phyloP scores from a whole-genome alignment of 148 eudicot species.

The Heliamphora exappendiculata region DNA sequence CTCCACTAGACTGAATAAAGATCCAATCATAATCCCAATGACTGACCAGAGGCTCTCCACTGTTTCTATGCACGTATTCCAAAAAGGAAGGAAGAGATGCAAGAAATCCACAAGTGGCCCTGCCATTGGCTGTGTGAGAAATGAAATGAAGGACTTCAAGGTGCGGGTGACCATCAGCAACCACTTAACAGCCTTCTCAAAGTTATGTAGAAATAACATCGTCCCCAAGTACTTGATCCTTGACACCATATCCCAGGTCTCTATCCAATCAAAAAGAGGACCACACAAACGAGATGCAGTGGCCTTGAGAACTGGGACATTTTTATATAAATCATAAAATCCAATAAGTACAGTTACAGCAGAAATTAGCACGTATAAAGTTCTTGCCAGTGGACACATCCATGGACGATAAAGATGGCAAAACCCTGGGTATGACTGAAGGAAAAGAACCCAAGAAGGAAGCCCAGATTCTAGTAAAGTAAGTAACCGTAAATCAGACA shows the following conservation, averaged over 20 bases:
- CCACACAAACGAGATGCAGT: slow-evolving; percentile 88
- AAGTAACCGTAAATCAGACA: slow-evolving; percentile 69
- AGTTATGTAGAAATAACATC: slow-evolving; percentile 85
- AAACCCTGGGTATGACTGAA: slow-evolving; percentile 90
- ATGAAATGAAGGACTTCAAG: slow-evolving; percentile 52
- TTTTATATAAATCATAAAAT: slow-evolving; percentile 91
- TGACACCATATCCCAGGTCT: slow-evolving; percentile 93
- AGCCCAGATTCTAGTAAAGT: slow-evolving; percentile 92
- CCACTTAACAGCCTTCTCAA: slow-evolving; percentile 85
- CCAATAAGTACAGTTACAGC: slow-evolving; percentile 83
- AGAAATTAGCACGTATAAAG: slow-evolving; percentile 63
- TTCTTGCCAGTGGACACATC: slow-evolving; percentile 98
- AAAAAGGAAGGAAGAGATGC: slow-evolving; percentile 52
- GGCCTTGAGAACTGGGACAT: slow-evolving; percentile 90
- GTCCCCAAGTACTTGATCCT: slow-evolving; percentile 92
- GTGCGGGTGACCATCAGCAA: slow-evolving; percentile 64
- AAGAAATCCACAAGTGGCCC: slow-evolving; percentile 55
- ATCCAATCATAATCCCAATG: slow-evolving; percentile 39
- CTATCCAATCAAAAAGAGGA: slow-evolving; percentile 93
- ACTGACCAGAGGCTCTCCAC: slow-evolving; percentile 40
- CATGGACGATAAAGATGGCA: slow-evolving; percentile 93
- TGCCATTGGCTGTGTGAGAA: slow-evolving; percentile 68
- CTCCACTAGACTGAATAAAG: slow-evolving; percentile 49
- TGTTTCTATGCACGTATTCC: slow-evolving; percentile 40
- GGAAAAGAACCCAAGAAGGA: slow-evolving; percentile 97